Conservation (phyloP, 2,329 filamentous ascomycete genomes). For the Trichoderma sp. region DNA sequence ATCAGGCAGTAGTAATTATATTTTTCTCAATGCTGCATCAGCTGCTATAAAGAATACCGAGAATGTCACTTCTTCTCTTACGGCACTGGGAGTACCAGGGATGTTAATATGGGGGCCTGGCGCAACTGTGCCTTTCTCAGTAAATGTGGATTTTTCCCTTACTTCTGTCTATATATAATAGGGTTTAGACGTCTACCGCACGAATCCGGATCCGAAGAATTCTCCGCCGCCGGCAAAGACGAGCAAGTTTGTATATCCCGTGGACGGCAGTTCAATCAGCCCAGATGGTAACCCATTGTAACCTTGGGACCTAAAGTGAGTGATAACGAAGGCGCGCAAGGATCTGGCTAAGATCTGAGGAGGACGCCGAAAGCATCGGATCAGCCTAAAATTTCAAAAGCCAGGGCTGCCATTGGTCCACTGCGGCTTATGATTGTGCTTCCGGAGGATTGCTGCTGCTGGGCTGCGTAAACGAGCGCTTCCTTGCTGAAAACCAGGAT, state of each 20-base stretch:
- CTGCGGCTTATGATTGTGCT: neutral
- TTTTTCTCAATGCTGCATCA: neutral
- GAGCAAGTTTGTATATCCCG: neutral
- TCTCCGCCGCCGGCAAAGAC: neutral
- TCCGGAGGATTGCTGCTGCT: neutral
- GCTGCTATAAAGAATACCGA: neutral
- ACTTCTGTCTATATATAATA: neutral
- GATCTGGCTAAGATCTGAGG: constrained; percentile 3
- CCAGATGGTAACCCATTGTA: neutral
- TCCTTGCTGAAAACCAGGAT: neutral
- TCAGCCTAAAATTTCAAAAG: neutral
- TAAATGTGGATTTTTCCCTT: neutral
- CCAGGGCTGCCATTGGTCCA: neutral
- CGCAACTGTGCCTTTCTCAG: neutral
- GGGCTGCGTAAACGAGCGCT: neutral
- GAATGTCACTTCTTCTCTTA: neutral
- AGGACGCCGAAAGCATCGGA: constrained; percentile 1
- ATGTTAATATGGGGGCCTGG: neutral
- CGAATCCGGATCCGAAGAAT: neutral
- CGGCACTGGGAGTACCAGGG: neutral
- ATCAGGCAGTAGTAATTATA: neutral
- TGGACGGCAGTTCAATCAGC: neutral
- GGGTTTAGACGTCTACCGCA: neutral
- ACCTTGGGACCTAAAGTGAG: neutral
- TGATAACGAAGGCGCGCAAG: constrained; percentile 1